Evolutionary conservation across 2,329 filamentous ascomycete species (phyloP), one percentile per base, ranked within the genome.

Genomic region (Hypoxylon sp.): DNA sequence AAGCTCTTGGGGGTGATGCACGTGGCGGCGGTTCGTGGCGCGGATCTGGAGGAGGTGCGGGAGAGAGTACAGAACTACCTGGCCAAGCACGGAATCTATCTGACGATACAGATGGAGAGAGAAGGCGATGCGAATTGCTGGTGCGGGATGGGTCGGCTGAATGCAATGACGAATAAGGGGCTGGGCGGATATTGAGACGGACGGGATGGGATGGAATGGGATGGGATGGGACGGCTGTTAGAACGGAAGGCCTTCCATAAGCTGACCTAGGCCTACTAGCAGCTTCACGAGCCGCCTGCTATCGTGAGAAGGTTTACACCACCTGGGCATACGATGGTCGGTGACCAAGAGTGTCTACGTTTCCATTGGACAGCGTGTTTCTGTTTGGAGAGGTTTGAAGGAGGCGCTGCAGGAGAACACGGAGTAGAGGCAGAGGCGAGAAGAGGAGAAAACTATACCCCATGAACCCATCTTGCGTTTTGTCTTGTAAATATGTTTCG

Each of bases 81-180:
- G 18, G 77, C 81, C 6, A 84, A 84, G 48, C 84, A 89, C 63
- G 85, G 87, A 37, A 89, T 97, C 76, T 88, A 97, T 68, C 85
- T 92, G 10, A 87, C 96, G 21, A 84, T 97, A 4, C 94, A 97
- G 74, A 90, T 96, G 1, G 94, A 97, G 75, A 81, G 88, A 42
- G 92, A 97, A 69, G 91, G 90, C 0, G 91, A 96, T 55, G 70
- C 73, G 35, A 79, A 77, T 17, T 88, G 85, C 66, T 88, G 86
- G 85, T 88, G 86, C 64, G 79, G 79, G 6, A 75, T 77, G 57
- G 77, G 73, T 13, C 70, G 77, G 41, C 52, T 66, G 37, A 73
- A 69, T 45, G 69, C 72, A 29, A 48, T 75, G 23, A 70, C 68
- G 50, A 60, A 67, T 8, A 72, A 62, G 67, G 67, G 64, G 47